phyloP scores from a whole-genome alignment of 2,329 filamentous ascomycete species.

The Claviceps monticola region DNA sequence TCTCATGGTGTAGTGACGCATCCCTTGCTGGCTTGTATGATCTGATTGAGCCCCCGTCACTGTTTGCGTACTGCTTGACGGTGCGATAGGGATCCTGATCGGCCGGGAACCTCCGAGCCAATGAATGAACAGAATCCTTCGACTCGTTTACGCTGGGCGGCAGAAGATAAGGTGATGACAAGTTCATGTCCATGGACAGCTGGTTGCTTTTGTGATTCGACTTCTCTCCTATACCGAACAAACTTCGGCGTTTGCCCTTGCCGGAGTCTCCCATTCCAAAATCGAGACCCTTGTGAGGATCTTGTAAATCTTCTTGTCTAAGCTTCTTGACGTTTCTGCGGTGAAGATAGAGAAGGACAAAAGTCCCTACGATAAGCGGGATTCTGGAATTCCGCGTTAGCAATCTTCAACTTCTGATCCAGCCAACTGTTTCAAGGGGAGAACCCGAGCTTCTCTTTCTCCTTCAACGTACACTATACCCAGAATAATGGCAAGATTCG shows the following conservation, averaged over 20 bases:
- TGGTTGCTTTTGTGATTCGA: slow-evolving; percentile 33
- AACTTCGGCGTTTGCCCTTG: slow-evolving; percentile 21
- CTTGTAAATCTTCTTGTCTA: slow-evolving; percentile 63
- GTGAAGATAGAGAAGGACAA: slow-evolving; percentile 64
- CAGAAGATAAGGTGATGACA: slow-evolving; percentile 84
- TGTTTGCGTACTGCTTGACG: slow-evolving; percentile 40
- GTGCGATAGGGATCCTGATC: slow-evolving; percentile 76
- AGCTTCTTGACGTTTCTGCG: slow-evolving; percentile 61
- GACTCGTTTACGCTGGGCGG: slow-evolving; percentile 68
- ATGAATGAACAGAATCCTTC: slow-evolving; percentile 71
- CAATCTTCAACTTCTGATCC: not conserved
- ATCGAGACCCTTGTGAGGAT: slow-evolving; percentile 83
- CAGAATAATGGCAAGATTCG: slow-evolving; percentile 52
- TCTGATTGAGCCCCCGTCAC: slow-evolving; percentile 41
- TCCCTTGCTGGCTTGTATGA: slow-evolving; percentile 32
- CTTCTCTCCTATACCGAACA: slow-evolving; percentile 45
- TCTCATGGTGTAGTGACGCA: slow-evolving; percentile 31
- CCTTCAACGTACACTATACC: slow-evolving; percentile 50
- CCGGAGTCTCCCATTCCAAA: slow-evolving; percentile 61
- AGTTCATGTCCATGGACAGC: slow-evolving; percentile 59
- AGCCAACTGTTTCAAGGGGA: not conserved
- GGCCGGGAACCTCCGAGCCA: slow-evolving; percentile 61
- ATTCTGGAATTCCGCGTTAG: slow-evolving; percentile 39
- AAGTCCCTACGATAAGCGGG: slow-evolving; percentile 52
- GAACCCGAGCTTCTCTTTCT: too few relatives aligned